Evolutionary conservation across 2,329 filamentous ascomycete genomes (phyloP).

Genomic region (Dendryphion nanum): DNA sequence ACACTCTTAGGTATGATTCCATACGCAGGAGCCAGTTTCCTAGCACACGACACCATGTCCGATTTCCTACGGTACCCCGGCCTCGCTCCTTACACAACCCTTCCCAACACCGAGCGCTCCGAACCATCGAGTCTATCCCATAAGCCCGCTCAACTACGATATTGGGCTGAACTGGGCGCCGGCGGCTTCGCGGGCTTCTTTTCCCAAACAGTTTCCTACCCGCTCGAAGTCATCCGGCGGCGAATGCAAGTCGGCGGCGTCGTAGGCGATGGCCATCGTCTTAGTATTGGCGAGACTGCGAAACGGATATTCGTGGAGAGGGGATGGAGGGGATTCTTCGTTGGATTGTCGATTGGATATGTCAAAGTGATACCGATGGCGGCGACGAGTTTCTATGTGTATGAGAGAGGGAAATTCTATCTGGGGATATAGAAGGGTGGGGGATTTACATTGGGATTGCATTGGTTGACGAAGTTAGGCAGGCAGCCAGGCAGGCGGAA

Average conservation of each 20-base stretch:
- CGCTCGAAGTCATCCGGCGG: slow-evolving; percentile 85
- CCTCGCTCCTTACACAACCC: slow-evolving; percentile 71
- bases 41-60: slow-evolving; percentile 87
- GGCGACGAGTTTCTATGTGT: slow-evolving; percentile 69
- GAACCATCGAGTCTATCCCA: slow-evolving; percentile 40
- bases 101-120: slow-evolving; percentile 56
- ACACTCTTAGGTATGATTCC: slow-evolving; percentile 94
- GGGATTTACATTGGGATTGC: no score
- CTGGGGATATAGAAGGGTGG: slow-evolving; percentile 50
- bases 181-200: slow-evolving; percentile 86
- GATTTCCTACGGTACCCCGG: slow-evolving; percentile 73
- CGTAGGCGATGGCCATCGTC: slow-evolving; percentile 80
- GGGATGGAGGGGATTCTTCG: slow-evolving; percentile 81
- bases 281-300: slow-evolving; percentile 78
- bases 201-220: slow-evolving; percentile 90
- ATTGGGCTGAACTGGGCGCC: slow-evolving; percentile 81
- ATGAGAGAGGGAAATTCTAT: slow-evolving; percentile 62
- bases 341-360: slow-evolving; percentile 92
- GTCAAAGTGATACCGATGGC: slow-evolving; percentile 89
- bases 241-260: slow-evolving; percentile 96
- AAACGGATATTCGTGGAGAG: slow-evolving; percentile 71
- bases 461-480: no score
- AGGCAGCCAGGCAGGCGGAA: no score
- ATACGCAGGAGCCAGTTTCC: slow-evolving; percentile 92
- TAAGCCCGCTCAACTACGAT: slow-evolving; percentile 70